Evolutionary conservation across 192 early-diverging fungal species (phyloP).

Genomic region (Coemansia sp.): DNA sequence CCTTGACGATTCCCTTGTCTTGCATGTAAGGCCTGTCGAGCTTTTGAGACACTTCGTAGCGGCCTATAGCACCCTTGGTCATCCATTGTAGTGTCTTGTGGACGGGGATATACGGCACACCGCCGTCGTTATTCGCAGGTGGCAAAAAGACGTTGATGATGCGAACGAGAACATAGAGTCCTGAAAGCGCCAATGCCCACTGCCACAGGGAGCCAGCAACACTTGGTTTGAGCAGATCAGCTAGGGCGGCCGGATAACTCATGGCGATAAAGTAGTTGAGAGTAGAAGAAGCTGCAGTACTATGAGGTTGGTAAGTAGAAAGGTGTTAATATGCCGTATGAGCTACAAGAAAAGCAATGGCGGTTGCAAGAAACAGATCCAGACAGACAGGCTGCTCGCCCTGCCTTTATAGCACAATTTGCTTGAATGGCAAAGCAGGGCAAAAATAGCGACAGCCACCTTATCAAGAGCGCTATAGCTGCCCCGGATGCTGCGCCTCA

Average conservation of each 20-base stretch:
- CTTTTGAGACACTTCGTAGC: slow-evolving; percentile 39
- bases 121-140: slow-evolving; percentile 33
- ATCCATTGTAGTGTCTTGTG: slow-evolving; percentile 41
- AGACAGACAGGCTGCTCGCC: not conserved
- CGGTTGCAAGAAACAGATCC: not conserved
- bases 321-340: not conserved
- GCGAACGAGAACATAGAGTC: slow-evolving; percentile 17
- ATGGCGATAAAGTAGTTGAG: not conserved
- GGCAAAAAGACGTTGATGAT: slow-evolving; percentile 20
- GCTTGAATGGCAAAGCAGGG: not conserved
- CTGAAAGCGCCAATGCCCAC: slow-evolving; percentile 4
- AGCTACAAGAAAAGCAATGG: not conserved
- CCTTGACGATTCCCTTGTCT: slow-evolving; percentile 40
- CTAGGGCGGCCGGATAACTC: not conserved
- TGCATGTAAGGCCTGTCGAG: slow-evolving; percentile 40
- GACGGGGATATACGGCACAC: slow-evolving; percentile 46
- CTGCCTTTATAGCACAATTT: not conserved
- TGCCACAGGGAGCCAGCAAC: not conserved
- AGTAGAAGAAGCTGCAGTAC: not conserved
- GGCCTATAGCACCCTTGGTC: slow-evolving; percentile 36
- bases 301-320: not conserved
- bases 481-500: not conserved
- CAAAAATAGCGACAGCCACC: not conserved
- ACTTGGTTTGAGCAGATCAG: not conserved
- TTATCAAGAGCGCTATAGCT: not conserved